Conservation (phyloP, 108 stramenopile species). For the Cylindrotheca closterium region DNA sequence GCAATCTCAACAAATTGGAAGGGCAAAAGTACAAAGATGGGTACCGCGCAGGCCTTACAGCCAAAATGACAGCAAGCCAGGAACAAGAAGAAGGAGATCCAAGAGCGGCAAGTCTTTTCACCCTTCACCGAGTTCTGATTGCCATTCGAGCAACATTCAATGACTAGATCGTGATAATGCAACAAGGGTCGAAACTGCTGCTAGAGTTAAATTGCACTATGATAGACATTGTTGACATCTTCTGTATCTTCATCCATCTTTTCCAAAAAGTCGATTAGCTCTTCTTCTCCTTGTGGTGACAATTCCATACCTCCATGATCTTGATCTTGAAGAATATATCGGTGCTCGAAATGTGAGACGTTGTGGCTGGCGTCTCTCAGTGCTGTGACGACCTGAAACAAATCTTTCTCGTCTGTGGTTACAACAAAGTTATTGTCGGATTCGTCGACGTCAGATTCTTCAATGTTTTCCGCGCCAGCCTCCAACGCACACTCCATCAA, state of each 20-base stretch:
- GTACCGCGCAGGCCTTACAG: conserved; percentile 57
- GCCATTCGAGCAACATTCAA: neutral
- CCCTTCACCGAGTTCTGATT: conserved; percentile 1
- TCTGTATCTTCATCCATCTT: conserved; percentile 54
- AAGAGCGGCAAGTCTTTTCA: neutral
- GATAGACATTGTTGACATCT: conserved; percentile 69
- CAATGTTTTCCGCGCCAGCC: conserved; percentile 66
- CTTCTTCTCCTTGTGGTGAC: conserved; percentile 35
- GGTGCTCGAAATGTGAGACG: conserved; percentile 54
- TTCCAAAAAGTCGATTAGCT: conserved; percentile 56
- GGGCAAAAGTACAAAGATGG: conserved; percentile 62
- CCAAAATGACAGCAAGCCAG: conserved; percentile 41
- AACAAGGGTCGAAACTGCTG: neutral
- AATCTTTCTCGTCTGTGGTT: conserved; percentile 54
- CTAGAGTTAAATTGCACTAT: conserved; percentile 39
- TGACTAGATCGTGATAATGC: neutral
- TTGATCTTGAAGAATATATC: conserved; percentile 52
- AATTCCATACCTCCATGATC: conserved; percentile 35
- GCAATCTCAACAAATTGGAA: conserved; percentile 65
- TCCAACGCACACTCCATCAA: conserved; percentile 69
- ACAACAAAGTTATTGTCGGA: conserved; percentile 27
- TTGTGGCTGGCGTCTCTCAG: conserved; percentile 33
- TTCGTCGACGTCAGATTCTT: conserved; percentile 23
- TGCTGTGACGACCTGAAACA: conserved; percentile 45
- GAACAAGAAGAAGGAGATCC: neutral